phyloP scores from a whole-genome alignment of 1,139 yeast species.

The Zhuliangozyma blackwelliae region DNA sequence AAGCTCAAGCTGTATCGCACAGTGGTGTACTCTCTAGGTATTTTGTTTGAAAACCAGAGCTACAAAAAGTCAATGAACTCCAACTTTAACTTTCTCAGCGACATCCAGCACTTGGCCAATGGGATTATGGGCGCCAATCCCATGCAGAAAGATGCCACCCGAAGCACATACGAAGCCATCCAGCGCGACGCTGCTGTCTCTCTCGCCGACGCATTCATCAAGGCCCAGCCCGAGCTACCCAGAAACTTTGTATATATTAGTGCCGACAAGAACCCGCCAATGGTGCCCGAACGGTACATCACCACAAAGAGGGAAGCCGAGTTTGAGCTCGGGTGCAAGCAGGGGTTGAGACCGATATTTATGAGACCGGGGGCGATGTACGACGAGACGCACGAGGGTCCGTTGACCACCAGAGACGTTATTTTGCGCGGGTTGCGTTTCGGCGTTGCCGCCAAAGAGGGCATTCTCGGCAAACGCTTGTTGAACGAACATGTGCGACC shows the following conservation, averaged over 20 bases:
- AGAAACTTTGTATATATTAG: slow-evolving; percentile 67
- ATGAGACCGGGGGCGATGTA: slow-evolving; percentile 83
- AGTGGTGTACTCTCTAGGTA: slow-evolving; percentile 83
- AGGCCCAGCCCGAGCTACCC: slow-evolving; percentile 23
- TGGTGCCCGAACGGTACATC: slow-evolving; percentile 67
- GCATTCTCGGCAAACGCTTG: slow-evolving; percentile 26
- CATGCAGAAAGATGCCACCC: slow-evolving; percentile 36
- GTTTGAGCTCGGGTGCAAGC: slow-evolving; percentile 41
- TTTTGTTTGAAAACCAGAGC: slow-evolving; percentile 59
- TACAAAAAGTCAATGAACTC: slow-evolving; percentile 58
- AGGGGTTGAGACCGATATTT: slow-evolving; percentile 53
- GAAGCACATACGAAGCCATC: slow-evolving; percentile 53
- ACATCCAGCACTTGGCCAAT: slow-evolving; percentile 25
- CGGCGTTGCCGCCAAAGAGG: slow-evolving; percentile 42
- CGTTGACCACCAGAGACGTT: slow-evolving; percentile 24
- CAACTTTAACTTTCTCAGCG: slow-evolving; percentile 29
- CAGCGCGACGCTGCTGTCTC: slow-evolving; percentile 69
- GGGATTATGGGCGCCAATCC: slow-evolving; percentile 46
- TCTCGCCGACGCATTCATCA: slow-evolving; percentile 53
- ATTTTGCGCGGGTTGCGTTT: slow-evolving; percentile 25
- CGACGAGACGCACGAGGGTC: slow-evolving; percentile 42
- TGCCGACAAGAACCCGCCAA: slow-evolving; percentile 68
- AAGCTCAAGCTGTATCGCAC: slow-evolving; percentile 49
- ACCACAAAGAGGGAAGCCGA: slow-evolving; percentile 78
- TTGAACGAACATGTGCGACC: slow-evolving; percentile 46